Percentiles rank a stretch among this genome's conserved stretches.
Conservation (phyloP, 805 yeast genomes). For the Candida orba region DNA sequence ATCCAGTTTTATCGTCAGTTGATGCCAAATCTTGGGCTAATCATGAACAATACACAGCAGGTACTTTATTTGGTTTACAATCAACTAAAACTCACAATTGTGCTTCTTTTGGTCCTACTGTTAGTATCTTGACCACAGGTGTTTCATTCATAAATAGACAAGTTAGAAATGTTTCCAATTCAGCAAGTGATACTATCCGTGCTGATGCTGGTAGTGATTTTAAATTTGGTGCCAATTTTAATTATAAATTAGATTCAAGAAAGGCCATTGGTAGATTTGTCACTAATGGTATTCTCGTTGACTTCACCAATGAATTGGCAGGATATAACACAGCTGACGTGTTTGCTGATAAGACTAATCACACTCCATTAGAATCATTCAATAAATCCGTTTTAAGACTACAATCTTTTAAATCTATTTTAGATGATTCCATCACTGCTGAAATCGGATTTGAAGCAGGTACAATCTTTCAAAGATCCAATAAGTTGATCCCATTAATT, state of each 20-base stretch:
- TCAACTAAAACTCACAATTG: constrained; percentile 22
- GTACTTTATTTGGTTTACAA: constrained; percentile 43
- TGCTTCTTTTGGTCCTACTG: constrained; percentile 15
- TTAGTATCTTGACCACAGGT: constrained; percentile 38
- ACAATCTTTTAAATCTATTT: constrained; percentile 32
- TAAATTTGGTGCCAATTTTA: constrained; percentile 44
- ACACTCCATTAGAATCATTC: constrained; percentile 24
- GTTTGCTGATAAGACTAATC: constrained; percentile 24
- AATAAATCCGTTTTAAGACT: constrained; percentile 15
- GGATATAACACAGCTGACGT: constrained; percentile 23
- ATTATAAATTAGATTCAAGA: constrained; percentile 38
- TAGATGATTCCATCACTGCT: constrained; percentile 39
- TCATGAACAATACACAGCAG: constrained; percentile 42
- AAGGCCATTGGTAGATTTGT: constrained; percentile 36
- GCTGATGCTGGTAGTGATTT: constrained; percentile 46
- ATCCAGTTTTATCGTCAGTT: constrained; percentile 40
- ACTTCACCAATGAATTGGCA: constrained; percentile 37
- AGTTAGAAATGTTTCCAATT: constrained; percentile 43
- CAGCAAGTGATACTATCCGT: constrained; percentile 49
- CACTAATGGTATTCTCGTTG: constrained; percentile 35
- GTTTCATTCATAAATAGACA: constrained; percentile 53
- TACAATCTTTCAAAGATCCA: constrained; percentile 30
- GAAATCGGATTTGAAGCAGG: constrained; percentile 45
- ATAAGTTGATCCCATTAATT: constrained; percentile 42
- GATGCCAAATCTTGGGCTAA: constrained; percentile 43